These are phyloP conservation scores for Coffea eugenioides DNA, from an alignment of 257 asterid species.

Conservation along the genomic window DNA sequence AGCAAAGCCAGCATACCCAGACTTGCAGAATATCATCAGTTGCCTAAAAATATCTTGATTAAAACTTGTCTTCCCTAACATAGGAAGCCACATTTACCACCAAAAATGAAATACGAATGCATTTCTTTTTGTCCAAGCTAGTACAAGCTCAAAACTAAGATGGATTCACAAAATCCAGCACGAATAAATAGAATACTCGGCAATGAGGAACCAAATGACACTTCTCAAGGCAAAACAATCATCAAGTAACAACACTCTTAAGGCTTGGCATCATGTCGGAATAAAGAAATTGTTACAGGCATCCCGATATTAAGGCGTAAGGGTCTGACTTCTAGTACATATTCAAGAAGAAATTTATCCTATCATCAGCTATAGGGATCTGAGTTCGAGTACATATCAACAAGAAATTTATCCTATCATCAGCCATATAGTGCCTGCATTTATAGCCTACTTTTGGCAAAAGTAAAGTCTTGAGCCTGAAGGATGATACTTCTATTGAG, in stretches of 20 bases:
- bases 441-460: background rate
- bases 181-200: background rate
- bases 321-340: background rate
- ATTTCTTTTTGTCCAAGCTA: background rate
- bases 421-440: background rate
- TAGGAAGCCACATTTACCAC: background rate
- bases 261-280: background rate
- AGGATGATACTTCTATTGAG: background rate
- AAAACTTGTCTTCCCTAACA: background rate
- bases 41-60: background rate
- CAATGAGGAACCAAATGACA: background rate
- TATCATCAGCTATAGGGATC: background rate
- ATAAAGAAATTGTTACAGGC: background rate
- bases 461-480: background rate
- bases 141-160: background rate
- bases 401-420: background rate
- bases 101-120: background rate
- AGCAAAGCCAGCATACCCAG: background rate
- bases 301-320: background rate
- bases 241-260: slow-evolving; percentile 5
- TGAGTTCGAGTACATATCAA: background rate
- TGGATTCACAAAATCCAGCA: background rate
- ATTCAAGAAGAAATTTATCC: background rate
- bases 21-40: background rate
- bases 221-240: background rate